Base-by-base conservation (phyloP, 345 rosid species). In the Sisymbrium irio region DNA sequence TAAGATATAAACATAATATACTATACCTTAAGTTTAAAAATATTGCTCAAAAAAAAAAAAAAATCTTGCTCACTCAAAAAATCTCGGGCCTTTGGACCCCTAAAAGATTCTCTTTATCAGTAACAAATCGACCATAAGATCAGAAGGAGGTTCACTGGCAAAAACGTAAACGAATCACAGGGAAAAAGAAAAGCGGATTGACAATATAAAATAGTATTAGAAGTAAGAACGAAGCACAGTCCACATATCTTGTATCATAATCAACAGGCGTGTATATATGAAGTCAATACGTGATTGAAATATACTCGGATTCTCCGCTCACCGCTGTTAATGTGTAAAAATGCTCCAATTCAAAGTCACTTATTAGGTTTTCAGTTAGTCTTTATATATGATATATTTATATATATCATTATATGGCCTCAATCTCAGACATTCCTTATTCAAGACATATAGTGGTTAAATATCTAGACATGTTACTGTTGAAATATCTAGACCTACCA, bases 401-500 rank as follows among this genome's bases (percentile, higher is more conserved):
- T n/a, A n/a, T n/a, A n/a, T n/a, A n/a, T n/a, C n/a, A n/a, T 37
- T 44, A 44, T 44, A 15, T 37, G 51, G 32, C 50, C 41, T 39
- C 39, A 39, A 32, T 20, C 27, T 60, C 61, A 71, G 49, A 44
- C 65, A 55, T 20, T 57, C 25, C 9, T 44, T 57, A 14, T 32
- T 44, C 33, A 18, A 68, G 8, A 58, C 64, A 41, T 13, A 56
- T 27, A 2, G 30, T 54, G 62, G 28, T 55, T 40, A 68, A 28
- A 55, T 17, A 15, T 4, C 15, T 22, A 25, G 35, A 69, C 1
- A 41, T 20, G 19, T 30, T 14, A 20, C 57, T 54, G 32, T 45
- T 44, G 36, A 62, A 72, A 62, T 39, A 72, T 62, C 54, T 72
- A 6, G 27, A 62, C 45, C 18, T 39, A 30, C 62, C 37, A 30